These are phyloP conservation scores for Trebouxia sp. DNA, from an alignment of 139 green algal species.

Conservation along the genomic window DNA sequence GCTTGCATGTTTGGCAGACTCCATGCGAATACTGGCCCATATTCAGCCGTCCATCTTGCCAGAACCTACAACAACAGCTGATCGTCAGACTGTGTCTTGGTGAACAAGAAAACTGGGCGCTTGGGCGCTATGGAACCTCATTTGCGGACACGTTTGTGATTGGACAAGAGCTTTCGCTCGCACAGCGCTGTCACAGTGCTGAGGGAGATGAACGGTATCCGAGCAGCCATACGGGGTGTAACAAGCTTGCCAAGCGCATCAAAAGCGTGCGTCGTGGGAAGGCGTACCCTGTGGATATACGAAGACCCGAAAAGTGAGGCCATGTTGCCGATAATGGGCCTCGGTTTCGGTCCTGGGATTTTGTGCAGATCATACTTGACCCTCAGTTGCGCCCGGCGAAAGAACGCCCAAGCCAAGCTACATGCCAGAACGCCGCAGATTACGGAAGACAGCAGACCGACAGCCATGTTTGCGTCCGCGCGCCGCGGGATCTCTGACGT, in stretches of 20 bases:
- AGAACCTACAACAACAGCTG: slow-evolving; percentile 2
- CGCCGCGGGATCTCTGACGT: no score
- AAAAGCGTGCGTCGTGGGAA: no score
- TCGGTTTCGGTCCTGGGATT: background rate
- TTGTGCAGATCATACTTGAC: background rate
- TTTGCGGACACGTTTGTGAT: no score
- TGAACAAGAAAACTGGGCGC: no score
- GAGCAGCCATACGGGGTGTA: background rate
- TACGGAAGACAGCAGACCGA: no score
- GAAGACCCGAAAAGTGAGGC: background rate
- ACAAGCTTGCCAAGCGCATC: no score
- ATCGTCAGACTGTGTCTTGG: no score
- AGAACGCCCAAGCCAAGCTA: background rate
- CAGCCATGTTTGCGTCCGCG: no score
- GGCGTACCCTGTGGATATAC: background rate
- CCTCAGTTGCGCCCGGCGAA: background rate
- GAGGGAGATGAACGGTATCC: background rate
- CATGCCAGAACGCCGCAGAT: no score
- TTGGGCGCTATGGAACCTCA: no score
- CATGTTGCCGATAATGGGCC: background rate
- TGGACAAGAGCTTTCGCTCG: background rate
- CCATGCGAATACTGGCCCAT: background rate
- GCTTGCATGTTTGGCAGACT: background rate
- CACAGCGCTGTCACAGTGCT: background rate
- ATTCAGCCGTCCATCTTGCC: background rate